Base-by-base conservation (phyloP, 2,329 filamentous ascomycete genomes). In the Sclerotinia trifoliorum region DNA sequence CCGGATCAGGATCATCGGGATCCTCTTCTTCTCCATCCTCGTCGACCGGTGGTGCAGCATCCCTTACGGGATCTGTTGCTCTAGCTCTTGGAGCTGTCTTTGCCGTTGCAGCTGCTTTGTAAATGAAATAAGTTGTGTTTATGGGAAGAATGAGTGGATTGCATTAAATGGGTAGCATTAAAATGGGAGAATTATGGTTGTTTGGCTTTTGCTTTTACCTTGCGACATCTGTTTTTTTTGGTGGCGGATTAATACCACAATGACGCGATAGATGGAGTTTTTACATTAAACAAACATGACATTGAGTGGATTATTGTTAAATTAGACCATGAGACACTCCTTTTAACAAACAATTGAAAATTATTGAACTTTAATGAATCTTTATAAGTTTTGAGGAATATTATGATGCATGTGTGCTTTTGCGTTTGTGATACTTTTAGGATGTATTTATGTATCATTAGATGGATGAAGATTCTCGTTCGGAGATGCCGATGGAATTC, bases 41-140 rank as follows among this genome's bases (percentile, higher is more conserved):
- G 26, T 64, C 70, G 51, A 56, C 70, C 10, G 66, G 66, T 55
- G 58, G 56, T 62, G 65, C 56, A 29, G 66, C 67, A 29, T 69
- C 71, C 46, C 66, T 61, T 35, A 67, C 71, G 17, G 66, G 63
- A 44, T 67, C 65, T 8, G 56, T 62, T 17, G 65, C 56, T 44
- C 56, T 67, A 54, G 56, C 56, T 6, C 65, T 67, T 15, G 65
- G 65, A 29, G 65, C 48, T 19, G 65, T 67, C 65, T 54, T 67
- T 46, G 65, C 56, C 19, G 24, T 67, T 29, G 65, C 65, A 29
- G 65, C 65, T 46, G 49, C 56, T 32, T 67, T 67, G 48, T 67
- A 67, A 54, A 67, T 62, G 17, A 62, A 46, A 26, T 32, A 10
- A 48, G 44, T 24, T 32, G 51, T 58, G 39, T 44, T 66, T 44